phyloP scores from a whole-genome alignment of 495 filamentous ascomycete genomes.

The Penicillium alfredii region DNA sequence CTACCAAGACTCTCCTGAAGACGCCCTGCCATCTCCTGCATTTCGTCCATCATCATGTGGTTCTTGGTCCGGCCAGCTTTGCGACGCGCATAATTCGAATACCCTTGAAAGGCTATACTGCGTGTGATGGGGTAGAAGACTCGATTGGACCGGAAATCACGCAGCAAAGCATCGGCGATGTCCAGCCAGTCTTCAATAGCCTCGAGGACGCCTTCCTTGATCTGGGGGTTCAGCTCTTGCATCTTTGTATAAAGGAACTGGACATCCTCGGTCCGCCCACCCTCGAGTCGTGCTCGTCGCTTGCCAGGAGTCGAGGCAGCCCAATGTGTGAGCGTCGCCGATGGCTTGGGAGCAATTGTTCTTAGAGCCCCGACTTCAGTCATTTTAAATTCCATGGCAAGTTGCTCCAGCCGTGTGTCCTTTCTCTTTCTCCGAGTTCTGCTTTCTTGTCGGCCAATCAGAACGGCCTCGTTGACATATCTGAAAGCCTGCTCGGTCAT shows the following conservation, averaged over 20 bases:
- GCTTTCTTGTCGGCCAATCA: constrained; percentile 45
- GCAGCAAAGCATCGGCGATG: constrained; percentile 64
- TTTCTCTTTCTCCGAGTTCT: constrained; percentile 30
- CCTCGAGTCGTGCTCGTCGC: constrained; percentile 26
- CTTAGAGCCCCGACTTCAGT: constrained; percentile 14
- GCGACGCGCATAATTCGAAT: constrained; percentile 44
- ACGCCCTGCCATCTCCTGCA: constrained; percentile 60
- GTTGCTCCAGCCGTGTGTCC: constrained; percentile 39
- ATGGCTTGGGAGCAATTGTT: constrained; percentile 24
- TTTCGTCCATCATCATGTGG: constrained; percentile 45
- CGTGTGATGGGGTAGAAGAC: constrained; percentile 73
- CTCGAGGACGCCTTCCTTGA: constrained; percentile 46
- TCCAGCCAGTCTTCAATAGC: constrained; percentile 64
- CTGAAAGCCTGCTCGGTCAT: constrained; percentile 67
- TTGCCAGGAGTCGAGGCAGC: constrained; percentile 12
- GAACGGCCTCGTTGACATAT: constrained; percentile 65
- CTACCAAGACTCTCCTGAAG: constrained; percentile 54
- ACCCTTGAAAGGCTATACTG: constrained; percentile 62
- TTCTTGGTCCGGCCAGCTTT: constrained; percentile 31
- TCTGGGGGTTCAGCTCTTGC: constrained; percentile 42
- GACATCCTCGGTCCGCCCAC: constrained; percentile 45
- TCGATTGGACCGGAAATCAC: constrained; percentile 72
- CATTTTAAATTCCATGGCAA: constrained; percentile 35
- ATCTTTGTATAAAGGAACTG: constrained; percentile 53
- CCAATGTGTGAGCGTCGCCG: constrained; percentile 15